Evolutionary conservation across 2,329 filamentous ascomycete genomes (phyloP), one percentile per base, ranked within the genome.

Genomic region (Stachybotrys echinatus): DNA sequence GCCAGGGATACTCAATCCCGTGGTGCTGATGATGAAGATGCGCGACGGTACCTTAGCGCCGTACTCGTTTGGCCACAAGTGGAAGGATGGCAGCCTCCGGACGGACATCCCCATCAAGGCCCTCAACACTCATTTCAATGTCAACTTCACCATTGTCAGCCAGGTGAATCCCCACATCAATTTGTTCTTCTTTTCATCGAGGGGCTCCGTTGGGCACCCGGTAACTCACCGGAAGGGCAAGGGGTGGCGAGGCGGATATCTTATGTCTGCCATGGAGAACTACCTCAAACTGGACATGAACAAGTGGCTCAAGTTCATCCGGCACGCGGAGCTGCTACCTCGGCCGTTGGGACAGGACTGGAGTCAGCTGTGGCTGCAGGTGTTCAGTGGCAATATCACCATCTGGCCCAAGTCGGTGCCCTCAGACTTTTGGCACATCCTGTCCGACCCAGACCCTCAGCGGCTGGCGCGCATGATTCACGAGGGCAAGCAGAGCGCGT

Each of bases 101-200:
- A 99, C 94, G 1, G 94, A 99, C 62, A 96, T 99, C 23, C 94
- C 94, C 0, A 83, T 99, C 62, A 94, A 92, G 68, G 88, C 92
- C 2, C 77, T 99, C 47, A 97, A 99, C 66, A 77, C 96, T 1
- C 90, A 97, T 64, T 99, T 99, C 75, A 97, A 97, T 66, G 94
- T 97, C 67, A 96, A 95, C 66, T 99, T 97, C 68, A 92, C 89
- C 55, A 92, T 99, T 55, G 94, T 85, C 59, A 80, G 77, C 58
- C 81, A 91, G 71, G 92, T 96, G 45, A 99, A 99, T 66, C 94
- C 94, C 2, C 94, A 99, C 66, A 92, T 99, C 68, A 97, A 96
- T 62, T 84, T 97, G 23, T 99, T 99, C 77, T 97, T 99, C 80
- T 99, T 97, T 75, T 94, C 88, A 23, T 95, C 92, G 1, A 83